Base-by-base conservation (phyloP, 176 grass and related monocot species). In the maize (Zea mays) region DNA sequence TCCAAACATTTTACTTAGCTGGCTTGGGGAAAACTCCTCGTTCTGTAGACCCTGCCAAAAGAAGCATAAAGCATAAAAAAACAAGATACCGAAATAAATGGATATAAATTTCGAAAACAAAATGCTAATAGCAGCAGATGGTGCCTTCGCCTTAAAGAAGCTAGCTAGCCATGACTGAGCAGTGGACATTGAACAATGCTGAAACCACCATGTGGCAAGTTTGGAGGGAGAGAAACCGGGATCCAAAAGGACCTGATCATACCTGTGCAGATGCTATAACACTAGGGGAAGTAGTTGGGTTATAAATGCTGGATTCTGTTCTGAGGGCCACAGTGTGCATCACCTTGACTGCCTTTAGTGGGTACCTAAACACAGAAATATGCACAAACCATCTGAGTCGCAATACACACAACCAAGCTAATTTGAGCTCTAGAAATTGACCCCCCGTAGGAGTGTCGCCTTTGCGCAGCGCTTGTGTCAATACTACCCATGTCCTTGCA, bases 261-360 rank as follows among this genome's bases (percentile, higher is more conserved):
- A 86, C 91, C 85, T 86, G 86, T 41, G 79, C 63, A 49, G 81
- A 67, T 59, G 71, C 68, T 71, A 85, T 51, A 87, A 91, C 82
- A 58, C 81, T 64, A 45, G 80, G 49, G 55, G 87, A 80, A 41
- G 59, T 45, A 11, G 79, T 71, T 63, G 71, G 77, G 75, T 84
- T 76, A 72, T 86, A 86, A n/a, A 90, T 50, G 82, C 89, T 92
- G 78, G 95, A 92, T 72, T 98, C 91, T 83, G 95, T 98, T 92
- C 87, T 86, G 50, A 88, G 77, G 21, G 95, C 95, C 77, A 98
- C 95, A 65, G 87, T 88, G 83, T 98, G 92, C 95, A 92, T 94
- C 81, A 98, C 91, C 85, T 87, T 94, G 47, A 98, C 95, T 81
- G 95, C 95, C 85, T 98, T 98, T 49, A 98, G 41, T 57, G 95